phyloP scores from a whole-genome alignment of 495 filamentous ascomycete genomes.

The Clavariopsis aquatica region DNA sequence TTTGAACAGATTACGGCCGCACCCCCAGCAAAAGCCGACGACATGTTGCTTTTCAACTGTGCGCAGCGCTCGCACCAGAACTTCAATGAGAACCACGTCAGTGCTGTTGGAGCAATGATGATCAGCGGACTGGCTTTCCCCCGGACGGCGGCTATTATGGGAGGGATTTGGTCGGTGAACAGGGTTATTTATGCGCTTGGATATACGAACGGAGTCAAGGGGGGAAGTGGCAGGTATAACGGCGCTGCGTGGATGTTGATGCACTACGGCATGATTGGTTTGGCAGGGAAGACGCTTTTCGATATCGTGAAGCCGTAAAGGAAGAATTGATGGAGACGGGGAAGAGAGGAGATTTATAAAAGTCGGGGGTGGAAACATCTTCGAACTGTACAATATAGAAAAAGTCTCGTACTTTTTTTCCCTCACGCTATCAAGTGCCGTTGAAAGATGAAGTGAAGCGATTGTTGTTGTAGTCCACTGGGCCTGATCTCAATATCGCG shows the following conservation, averaged over 20 bases:
- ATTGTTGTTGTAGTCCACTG: too few species aligned
- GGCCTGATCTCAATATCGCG: too few species aligned
- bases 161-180: conserved; percentile 40
- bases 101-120: conserved; percentile 39
- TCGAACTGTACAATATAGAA: too few species aligned
- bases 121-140: conserved; percentile 46
- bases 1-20: conserved; percentile 39
- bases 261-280: conserved; percentile 37
- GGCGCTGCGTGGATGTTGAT: conserved; percentile 34
- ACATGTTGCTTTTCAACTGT: conserved; percentile 48
- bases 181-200: conserved; percentile 45
- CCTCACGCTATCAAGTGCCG: too few species aligned
- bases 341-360: too few species aligned
- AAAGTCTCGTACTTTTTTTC: too few species aligned
- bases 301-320: neutral
- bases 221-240: conserved; percentile 37
- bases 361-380: too few species aligned
- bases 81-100: conserved; percentile 46
- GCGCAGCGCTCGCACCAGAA: conserved; percentile 49
- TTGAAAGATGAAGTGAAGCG: too few species aligned
- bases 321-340: too few species aligned
- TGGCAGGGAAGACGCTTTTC: conserved; percentile 32
- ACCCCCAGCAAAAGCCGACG: conserved; percentile 35
- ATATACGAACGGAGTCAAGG: conserved; percentile 42
- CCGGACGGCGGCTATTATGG: conserved; percentile 32